Evolutionary conservation across 495 filamentous ascomycete species (phyloP).

Genomic region (Annulohypoxylon moriforme): DNA sequence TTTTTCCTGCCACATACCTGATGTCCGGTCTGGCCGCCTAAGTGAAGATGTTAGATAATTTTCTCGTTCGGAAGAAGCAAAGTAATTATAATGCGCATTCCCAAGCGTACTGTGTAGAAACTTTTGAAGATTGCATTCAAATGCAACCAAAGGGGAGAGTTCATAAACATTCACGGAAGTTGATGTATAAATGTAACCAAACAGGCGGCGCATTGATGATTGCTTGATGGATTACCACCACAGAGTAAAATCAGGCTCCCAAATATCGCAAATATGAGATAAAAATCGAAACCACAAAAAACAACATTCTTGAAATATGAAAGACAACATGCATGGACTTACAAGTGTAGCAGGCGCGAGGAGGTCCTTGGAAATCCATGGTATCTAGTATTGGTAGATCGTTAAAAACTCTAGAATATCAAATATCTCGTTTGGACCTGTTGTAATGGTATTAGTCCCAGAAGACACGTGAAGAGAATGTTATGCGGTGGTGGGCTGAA

Average conservation of each 20-base stretch:
- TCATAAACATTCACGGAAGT: background rate
- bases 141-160: background rate
- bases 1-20: slow-evolving; percentile 55
- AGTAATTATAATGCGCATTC: background rate
- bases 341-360: slow-evolving; percentile 63
- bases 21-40: slow-evolving; percentile 62
- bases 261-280: background rate
- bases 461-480: slow-evolving; percentile 9
- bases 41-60: slow-evolving; percentile 56
- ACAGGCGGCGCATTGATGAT: background rate
- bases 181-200: background rate
- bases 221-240: slow-evolving; percentile 12
- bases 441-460: background rate
- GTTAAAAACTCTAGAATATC: background rate
- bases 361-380: slow-evolving; percentile 55
- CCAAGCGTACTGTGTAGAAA: background rate
- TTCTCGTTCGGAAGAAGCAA: slow-evolving; percentile 39
- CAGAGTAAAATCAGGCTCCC: slow-evolving; percentile 1
- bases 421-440: background rate
- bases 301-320: background rate
- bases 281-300: slow-evolving; percentile 15
- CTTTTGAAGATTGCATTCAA: background rate
- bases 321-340: slow-evolving; percentile 41
- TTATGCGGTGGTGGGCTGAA: background rate
- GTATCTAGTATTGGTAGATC: slow-evolving; percentile 24